Evolutionary conservation across 805 yeast species (phyloP), one percentile per base, ranked within the genome.

Genomic region (Candida incommunis): DNA sequence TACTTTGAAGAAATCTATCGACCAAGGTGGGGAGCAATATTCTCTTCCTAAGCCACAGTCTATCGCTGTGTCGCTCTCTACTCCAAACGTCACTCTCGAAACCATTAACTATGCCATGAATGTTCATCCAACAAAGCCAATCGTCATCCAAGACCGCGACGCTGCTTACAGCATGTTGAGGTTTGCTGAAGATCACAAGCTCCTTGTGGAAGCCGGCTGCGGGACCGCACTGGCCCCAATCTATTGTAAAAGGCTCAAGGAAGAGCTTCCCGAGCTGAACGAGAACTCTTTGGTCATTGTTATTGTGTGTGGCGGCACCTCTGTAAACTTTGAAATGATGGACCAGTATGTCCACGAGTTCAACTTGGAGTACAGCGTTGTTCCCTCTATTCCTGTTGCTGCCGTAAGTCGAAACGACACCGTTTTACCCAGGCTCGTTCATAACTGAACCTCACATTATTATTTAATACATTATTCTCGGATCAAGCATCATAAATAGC

Each of bases 181-280:
- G 57, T 75, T 68, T 50, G 70, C 75, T 2, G 57, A 67, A 1
- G 72, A 71, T 43, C 71, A 65, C 45, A 70, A 70, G 41, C 60
- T 64, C 42, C 59, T 74, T 16, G 73, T 76, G 1, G 85, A 79
- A 54, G 82, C 83, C 0, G 84, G 84, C 0, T 79, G 85, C 58
- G 84, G 84, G 11, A 82, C 82, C 2, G 71, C 82, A 0, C 54
- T 79, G 26, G 69, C 78, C 21, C 60, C 73, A 3, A 42, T 53
- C 46, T 16, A 42, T 18, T 44, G 46, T 34, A 48, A 48, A 21
- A 41, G 45, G 20, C 47, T 58, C 40, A 34, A 43, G 24, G 49
- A 48, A 13, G 27, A 54, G 3, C 35, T 57, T 37, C 61, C 61
- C 2, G 48, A 49, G 27, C 48, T 57, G n/a, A 45, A 41, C 22